Percentiles rank a stretch among this genome's conserved stretches.
These are phyloP conservation scores for Penicillium waksmanii DNA, from an alignment of 495 filamentous ascomycete genomes.

Conservation along the genomic window DNA sequence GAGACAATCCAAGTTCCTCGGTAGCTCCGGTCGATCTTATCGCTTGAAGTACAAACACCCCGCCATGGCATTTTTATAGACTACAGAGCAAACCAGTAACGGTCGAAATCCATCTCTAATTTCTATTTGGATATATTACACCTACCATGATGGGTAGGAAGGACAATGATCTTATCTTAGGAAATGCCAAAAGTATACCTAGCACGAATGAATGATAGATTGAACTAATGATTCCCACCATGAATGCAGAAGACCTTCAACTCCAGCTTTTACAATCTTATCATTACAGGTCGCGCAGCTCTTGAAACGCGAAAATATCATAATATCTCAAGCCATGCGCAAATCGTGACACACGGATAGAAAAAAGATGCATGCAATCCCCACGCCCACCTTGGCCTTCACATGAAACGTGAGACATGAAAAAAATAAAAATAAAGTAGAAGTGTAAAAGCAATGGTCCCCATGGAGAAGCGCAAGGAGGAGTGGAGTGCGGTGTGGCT, in stretches of 20 bases:
- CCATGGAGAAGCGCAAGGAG: slow-evolving; percentile 28
- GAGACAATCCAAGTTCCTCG: neutral
- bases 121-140: no score
- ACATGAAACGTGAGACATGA: slow-evolving; percentile 28
- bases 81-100: neutral
- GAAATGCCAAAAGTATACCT: neutral
- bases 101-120: no score
- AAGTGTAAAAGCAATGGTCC: slow-evolving; percentile 6
- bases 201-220: slow-evolving; percentile 21
- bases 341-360: slow-evolving; percentile 33
- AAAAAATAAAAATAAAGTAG: slow-evolving; percentile 31
- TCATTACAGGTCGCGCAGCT: slow-evolving; percentile 40
- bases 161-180: neutral
- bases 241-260: slow-evolving; percentile 31
- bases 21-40: neutral
- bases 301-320: slow-evolving; percentile 33
- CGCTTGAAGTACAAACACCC: neutral
- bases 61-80: neutral
- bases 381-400: slow-evolving; percentile 32
- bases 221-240: slow-evolving; percentile 27
- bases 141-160: neutral
- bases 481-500: slow-evolving; percentile 8
- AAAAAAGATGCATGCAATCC: slow-evolving; percentile 37
- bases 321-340: slow-evolving; percentile 41
- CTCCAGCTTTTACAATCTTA: slow-evolving; percentile 46